A percentile compares a stretch with the other conserved stretches of the same genome.
Conservation (phyloP, 495 filamentous ascomycete species). For the Beverwykella pulmonaria region DNA sequence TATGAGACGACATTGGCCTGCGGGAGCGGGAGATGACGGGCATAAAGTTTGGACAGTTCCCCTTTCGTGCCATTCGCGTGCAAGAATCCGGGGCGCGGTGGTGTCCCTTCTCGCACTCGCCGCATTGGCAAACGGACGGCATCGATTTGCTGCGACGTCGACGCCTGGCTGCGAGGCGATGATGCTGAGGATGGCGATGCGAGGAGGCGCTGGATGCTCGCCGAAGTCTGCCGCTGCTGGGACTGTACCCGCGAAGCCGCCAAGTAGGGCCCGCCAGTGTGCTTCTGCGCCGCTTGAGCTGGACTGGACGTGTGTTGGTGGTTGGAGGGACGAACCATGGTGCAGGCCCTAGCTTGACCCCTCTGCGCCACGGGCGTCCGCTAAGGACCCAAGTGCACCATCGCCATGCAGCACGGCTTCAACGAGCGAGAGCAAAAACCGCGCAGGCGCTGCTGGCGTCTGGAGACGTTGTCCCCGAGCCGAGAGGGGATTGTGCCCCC, state of each 20-base stretch:
- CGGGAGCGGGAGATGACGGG: constrained; percentile 40
- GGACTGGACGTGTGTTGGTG: neutral
- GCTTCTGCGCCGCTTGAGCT: constrained; percentile 1
- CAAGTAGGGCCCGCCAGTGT: neutral
- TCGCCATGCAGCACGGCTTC: neutral
- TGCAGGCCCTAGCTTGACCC: neutral
- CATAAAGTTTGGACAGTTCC: constrained; percentile 29
- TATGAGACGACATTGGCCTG: constrained; percentile 11
- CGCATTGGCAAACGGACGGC: neutral
- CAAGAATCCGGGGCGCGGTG: constrained; percentile 12
- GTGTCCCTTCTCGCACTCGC: constrained; percentile 10
- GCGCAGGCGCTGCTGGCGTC: constrained; percentile 16
- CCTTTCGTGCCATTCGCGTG: constrained; percentile 9
- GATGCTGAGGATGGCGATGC: neutral
- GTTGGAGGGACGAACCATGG: neutral
- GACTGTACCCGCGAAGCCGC: neutral
- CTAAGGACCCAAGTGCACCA: constrained; percentile 3
- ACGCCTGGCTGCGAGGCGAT: neutral
- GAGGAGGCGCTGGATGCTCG: neutral
- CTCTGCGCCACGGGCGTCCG: constrained; percentile 15
- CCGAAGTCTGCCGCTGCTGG: neutral
- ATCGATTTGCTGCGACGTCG: neutral
- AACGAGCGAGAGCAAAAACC: neutral
- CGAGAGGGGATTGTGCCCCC: neutral
- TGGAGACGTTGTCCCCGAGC: neutral